These are phyloP conservation scores for Camelina sativa DNA, from an alignment of 345 rosid genomes.

Conservation along the genomic window DNA sequence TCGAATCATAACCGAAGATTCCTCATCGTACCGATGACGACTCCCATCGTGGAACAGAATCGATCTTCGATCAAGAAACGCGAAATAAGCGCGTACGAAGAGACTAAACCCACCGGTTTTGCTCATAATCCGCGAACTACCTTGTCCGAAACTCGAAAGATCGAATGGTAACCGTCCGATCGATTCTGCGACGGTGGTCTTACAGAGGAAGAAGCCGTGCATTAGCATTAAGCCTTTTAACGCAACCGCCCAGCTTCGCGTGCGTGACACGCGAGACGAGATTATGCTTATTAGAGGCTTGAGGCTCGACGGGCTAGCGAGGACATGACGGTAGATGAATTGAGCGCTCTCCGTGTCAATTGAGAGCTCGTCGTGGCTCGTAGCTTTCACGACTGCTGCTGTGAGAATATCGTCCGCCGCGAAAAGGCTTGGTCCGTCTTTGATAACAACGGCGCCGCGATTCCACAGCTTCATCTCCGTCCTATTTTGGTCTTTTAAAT, in stretches of 20 bases:
- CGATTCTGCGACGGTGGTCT: slow-evolving; percentile 46
- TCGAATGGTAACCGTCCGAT: slow-evolving; percentile 76
- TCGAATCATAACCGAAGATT: slow-evolving; percentile 43
- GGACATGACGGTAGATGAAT: slow-evolving; percentile 61
- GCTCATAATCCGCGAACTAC: slow-evolving; percentile 36
- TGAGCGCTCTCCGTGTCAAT: slow-evolving; percentile 65
- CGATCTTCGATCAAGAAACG: slow-evolving; percentile 66
- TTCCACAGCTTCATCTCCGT: slow-evolving; percentile 62
- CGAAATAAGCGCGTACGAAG: slow-evolving; percentile 68
- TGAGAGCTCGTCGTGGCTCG: slow-evolving; percentile 65
- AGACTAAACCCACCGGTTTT: slow-evolving; percentile 55
- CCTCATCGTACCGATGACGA: slow-evolving; percentile 39
- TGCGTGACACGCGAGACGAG: slow-evolving; percentile 60
- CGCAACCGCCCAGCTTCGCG: slow-evolving; percentile 77
- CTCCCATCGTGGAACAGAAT: slow-evolving; percentile 42
- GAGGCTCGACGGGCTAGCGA: slow-evolving; percentile 56
- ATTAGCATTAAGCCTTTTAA: slow-evolving; percentile 73
- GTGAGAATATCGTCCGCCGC: slow-evolving; percentile 59
- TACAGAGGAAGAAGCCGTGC: slow-evolving; percentile 77
- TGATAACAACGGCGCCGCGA: slow-evolving; percentile 62
- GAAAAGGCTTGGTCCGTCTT: slow-evolving; percentile 65
- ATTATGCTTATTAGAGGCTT: slow-evolving; percentile 57
- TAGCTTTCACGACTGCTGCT: slow-evolving; percentile 72
- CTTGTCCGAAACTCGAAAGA: slow-evolving; percentile 62
- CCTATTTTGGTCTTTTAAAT: neutral